phyloP scores from a whole-genome alignment of 2,329 filamentous ascomycete species.

The Phoma sp. region DNA sequence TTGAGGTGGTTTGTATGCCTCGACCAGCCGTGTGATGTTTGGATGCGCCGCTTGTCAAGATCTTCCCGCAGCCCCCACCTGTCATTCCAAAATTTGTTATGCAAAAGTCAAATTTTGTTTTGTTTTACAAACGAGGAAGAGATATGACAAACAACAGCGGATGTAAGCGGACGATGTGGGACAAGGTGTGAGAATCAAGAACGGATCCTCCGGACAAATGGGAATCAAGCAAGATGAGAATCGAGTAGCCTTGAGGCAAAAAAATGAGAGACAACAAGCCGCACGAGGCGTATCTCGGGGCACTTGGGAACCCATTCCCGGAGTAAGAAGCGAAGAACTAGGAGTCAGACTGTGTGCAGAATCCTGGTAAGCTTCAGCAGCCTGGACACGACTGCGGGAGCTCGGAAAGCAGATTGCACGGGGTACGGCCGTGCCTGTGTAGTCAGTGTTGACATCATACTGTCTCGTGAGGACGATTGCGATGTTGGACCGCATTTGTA shows the following conservation, averaged over 20 bases:
- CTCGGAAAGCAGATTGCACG: background rate
- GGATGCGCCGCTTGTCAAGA: conserved; percentile 5
- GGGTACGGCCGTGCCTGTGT: background rate
- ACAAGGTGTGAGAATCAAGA: background rate
- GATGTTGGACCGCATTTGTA: background rate
- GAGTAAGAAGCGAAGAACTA: background rate
- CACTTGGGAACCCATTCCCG: background rate
- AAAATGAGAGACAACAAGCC: background rate
- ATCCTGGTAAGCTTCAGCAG: background rate
- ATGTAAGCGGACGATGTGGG: conserved; percentile 5
- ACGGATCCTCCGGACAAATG: background rate
- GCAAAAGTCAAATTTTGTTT: conserved; percentile 1
- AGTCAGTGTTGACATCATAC: conserved; percentile 5
- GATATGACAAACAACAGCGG: conserved; percentile 7
- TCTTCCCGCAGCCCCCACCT: conserved; percentile 19
- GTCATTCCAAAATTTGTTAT: conserved; percentile 13
- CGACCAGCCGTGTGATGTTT: background rate
- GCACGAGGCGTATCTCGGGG: background rate
- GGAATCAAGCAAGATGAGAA: background rate
- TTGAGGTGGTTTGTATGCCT: background rate
- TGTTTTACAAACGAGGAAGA: background rate
- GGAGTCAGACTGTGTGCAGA: background rate
- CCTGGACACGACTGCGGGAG: background rate
- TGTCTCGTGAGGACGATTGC: background rate
- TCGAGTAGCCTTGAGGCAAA: background rate